Percentiles rank a stretch among this genome's conserved stretches.
Evolutionary conservation across 305 asterid species (phyloP).

Genomic region (Caryopteris hybrid): DNA sequence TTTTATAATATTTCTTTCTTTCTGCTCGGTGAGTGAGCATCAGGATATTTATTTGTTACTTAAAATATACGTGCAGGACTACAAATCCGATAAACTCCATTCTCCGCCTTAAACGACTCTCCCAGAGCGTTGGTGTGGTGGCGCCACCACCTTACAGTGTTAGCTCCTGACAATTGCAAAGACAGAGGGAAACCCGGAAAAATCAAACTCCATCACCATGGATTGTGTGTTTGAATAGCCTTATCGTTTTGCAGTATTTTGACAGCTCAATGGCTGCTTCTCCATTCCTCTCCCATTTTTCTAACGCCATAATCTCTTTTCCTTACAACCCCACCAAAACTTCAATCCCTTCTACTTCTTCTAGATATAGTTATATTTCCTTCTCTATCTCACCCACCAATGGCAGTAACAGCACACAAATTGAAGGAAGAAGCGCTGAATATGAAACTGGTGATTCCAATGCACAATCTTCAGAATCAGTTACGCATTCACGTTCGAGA

Average conservation of each 20-base stretch:
- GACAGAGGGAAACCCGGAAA: not conserved
- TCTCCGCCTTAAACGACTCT: conserved; percentile 13
- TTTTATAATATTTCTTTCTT: no score
- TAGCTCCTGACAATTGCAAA: not conserved
- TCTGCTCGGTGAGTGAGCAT: no score
- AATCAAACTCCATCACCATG: not conserved
- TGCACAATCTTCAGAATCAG: conserved; percentile 26
- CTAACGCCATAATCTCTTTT: conserved; percentile 25
- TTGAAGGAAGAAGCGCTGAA: conserved; percentile 16
- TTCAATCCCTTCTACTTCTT: conserved; percentile 14
- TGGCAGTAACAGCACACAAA: conserved; percentile 13
- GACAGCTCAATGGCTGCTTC: conserved; percentile 27
- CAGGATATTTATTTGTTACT: no score
- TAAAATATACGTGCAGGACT: no score
- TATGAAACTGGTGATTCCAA: conserved; percentile 13
- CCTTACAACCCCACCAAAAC: conserved; percentile 25
- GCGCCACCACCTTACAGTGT: conserved; percentile 15
- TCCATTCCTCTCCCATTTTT: conserved; percentile 19
- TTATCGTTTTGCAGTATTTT: not conserved
- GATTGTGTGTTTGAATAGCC: not conserved
- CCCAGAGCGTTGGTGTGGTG: conserved; percentile 20
- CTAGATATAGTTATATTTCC: conserved; percentile 12
- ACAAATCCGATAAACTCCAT: conserved; percentile 7
- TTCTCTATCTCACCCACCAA: conserved; percentile 21
- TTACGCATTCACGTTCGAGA: conserved; percentile 29